Conservation (phyloP, 352 stramenopile genomes). For the Phytophthora sp. region DNA sequence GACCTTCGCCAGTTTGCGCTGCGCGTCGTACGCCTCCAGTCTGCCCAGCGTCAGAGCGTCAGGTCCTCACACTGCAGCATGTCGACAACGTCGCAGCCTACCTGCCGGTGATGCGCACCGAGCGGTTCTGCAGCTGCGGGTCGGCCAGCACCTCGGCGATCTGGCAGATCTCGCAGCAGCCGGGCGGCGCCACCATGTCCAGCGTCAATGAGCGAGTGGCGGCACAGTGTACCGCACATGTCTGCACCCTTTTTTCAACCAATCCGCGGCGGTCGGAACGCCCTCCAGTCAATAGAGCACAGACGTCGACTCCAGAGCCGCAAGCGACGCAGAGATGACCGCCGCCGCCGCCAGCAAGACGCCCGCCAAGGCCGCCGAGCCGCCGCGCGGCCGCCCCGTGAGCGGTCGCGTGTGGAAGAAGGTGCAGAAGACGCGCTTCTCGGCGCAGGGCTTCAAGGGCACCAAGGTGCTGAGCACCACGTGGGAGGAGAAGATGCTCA, state of each 20-base stretch:
- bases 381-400: constrained; percentile 65
- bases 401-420: constrained; percentile 88
- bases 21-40: constrained; percentile 71
- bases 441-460: constrained; percentile 71
- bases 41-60: constrained; percentile 29
- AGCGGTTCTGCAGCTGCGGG: constrained; percentile 69
- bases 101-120: constrained; percentile 65
- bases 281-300: constrained; percentile 39
- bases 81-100: neutral
- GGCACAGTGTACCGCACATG: too few species aligned
- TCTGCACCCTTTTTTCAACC: too few species aligned
- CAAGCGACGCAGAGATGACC: constrained; percentile 21
- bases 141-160: constrained; percentile 80
- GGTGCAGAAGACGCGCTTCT: constrained; percentile 83
- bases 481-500: constrained; percentile 88
- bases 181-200: constrained; percentile 30
- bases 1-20: constrained; percentile 45
- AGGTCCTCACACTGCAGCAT: too few species aligned
- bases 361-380: constrained; percentile 12
- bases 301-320: constrained; percentile 8
- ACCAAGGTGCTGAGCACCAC: constrained; percentile 85
- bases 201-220: too few species aligned
- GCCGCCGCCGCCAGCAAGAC: constrained; percentile 14
- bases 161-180: constrained; percentile 75
- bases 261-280: too few species aligned